These are phyloP conservation scores for Kondoa malvinella DNA, from an alignment of 768 basidiomycete genomes.

Conservation along the genomic window DNA sequence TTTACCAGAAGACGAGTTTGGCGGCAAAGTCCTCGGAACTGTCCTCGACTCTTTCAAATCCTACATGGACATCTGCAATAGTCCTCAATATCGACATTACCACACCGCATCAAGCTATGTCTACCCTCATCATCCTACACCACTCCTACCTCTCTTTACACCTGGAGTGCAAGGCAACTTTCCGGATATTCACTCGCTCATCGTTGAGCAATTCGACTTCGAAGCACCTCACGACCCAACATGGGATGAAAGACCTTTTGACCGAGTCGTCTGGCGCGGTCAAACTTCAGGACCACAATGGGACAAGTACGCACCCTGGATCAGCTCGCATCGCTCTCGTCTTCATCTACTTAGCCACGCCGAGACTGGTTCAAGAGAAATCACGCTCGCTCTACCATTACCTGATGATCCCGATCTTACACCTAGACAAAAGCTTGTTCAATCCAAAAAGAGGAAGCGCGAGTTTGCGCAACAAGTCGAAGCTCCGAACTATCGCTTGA, in stretches of 20 bases:
- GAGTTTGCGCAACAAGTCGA: conserved; percentile 16
- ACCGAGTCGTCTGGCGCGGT: conserved; percentile 35
- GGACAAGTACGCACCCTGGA: conserved; percentile 25
- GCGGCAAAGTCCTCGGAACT: conserved; percentile 17
- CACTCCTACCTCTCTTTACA: conserved; percentile 25
- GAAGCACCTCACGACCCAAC: conserved; percentile 25
- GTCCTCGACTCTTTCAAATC: conserved; percentile 20
- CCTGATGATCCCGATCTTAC: background rate
- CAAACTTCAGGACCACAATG: conserved; percentile 33
- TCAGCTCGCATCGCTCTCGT: conserved; percentile 26
- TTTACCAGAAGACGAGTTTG: background rate
- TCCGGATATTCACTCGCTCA: conserved; percentile 27
- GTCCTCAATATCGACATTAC: conserved; percentile 27
- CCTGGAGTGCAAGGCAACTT: conserved; percentile 25
- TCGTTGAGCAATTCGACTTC: conserved; percentile 27
- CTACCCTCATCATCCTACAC: conserved; percentile 24
- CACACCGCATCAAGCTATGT: conserved; percentile 26
- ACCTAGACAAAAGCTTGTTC: background rate
- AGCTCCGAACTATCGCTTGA: conserved; percentile 25
- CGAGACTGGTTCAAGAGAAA: conserved; percentile 20
- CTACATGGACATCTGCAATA: conserved; percentile 27
- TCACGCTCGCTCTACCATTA: conserved; percentile 14
- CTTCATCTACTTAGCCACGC: conserved; percentile 25
- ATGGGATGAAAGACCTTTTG: conserved; percentile 35
- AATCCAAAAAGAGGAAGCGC: background rate